phyloP scores from a whole-genome alignment of 2,329 filamentous ascomycete genomes.

The Pyricularia pennisetigena region DNA sequence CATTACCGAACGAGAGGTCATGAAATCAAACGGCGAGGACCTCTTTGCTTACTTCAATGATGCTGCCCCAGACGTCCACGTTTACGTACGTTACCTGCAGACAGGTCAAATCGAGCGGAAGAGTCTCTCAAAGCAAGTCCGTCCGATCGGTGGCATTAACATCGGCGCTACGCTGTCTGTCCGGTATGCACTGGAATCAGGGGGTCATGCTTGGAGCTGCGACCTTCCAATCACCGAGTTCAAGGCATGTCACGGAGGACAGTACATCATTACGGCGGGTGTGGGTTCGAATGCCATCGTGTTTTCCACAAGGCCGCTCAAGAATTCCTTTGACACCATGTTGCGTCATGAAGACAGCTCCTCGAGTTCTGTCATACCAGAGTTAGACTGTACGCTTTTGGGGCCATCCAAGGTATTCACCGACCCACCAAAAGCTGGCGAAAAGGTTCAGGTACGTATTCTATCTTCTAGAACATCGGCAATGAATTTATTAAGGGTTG shows the following conservation, averaged over 20 bases:
- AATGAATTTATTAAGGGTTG: neutral
- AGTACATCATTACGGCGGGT: neutral
- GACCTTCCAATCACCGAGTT: neutral
- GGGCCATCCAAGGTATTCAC: neutral
- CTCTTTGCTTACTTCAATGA: neutral
- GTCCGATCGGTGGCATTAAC: neutral
- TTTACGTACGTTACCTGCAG: neutral
- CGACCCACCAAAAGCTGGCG: neutral
- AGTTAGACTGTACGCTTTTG: neutral
- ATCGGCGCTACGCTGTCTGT: neutral
- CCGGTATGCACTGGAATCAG: neutral
- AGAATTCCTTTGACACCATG: neutral
- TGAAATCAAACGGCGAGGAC: neutral
- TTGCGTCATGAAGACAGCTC: neutral
- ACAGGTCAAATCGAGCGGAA: neutral
- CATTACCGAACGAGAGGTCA: neutral
- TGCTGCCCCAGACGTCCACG: neutral
- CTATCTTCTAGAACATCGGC: neutral
- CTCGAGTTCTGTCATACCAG: neutral
- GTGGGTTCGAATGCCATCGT: neutral
- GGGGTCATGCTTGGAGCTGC: neutral
- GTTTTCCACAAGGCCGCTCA: neutral
- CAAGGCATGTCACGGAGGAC: neutral
- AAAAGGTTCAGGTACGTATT: neutral
- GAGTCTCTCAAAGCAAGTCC: neutral